Conservation (phyloP, 2,329 filamentous ascomycete genomes). For the Colletotrichum filicis region DNA sequence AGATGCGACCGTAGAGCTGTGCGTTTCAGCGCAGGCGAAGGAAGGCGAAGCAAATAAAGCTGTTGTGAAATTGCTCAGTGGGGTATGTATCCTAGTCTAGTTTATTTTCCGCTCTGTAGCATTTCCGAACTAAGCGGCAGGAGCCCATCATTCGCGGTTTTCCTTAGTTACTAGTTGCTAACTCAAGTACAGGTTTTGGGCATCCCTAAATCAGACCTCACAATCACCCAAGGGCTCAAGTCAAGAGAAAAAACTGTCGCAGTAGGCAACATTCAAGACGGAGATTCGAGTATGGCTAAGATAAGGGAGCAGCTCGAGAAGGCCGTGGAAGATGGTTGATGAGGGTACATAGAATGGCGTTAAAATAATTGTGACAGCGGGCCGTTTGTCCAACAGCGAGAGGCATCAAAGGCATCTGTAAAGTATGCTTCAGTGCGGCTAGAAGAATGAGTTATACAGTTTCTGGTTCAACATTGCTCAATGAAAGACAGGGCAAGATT, state of each 20-base stretch:
- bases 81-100: constrained; percentile 51
- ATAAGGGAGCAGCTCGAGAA: constrained; percentile 38
- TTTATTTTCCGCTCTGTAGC: too few relatives aligned
- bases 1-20: constrained; percentile 69
- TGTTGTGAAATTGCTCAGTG: constrained; percentile 70
- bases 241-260: constrained; percentile 72
- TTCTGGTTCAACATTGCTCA: too few relatives aligned
- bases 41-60: constrained; percentile 78
- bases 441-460: too few relatives aligned
- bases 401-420: too few relatives aligned
- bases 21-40: constrained; percentile 71
- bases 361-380: too few relatives aligned
- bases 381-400: too few relatives aligned
- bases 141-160: too few relatives aligned
- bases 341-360: too few relatives aligned
- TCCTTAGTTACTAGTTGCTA: not conserved
- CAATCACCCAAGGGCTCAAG: constrained; percentile 71
- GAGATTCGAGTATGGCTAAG: constrained; percentile 41
- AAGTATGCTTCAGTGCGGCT: too few relatives aligned
- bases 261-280: constrained; percentile 47
- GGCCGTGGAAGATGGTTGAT: constrained; percentile 18
- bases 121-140: not conserved
- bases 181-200: constrained; percentile 59
- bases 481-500: too few relatives aligned
- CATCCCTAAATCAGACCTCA: constrained; percentile 71